Base-by-base conservation (phyloP, 2,329 filamentous ascomycete species). In the Exophiala oligosperma region DNA sequence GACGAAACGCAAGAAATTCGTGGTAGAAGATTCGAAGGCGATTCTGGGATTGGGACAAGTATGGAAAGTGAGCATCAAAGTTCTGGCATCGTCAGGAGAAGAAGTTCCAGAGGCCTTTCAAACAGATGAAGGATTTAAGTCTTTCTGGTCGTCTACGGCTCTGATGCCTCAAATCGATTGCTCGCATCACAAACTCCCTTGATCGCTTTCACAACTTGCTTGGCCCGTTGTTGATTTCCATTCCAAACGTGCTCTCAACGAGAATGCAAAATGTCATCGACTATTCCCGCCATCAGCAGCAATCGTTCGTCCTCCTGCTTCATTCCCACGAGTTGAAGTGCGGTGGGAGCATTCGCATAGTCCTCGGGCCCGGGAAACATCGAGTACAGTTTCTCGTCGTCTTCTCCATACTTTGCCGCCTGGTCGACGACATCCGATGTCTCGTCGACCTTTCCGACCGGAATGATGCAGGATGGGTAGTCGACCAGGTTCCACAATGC, bases 401-500 rank as follows among this genome's bases (percentile, higher is more conserved):
- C 43, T 17, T 28, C 49, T 4, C 49, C 57, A 29, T 53, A 54
- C 32, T 60, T 57, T 23, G 57, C 49, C 8, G 47, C 49, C n/a
- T 54, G n/a, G 28, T 60, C 54, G 6, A 51, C 49, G 63, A 82
- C 80, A 70, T 87, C 84, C 1, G 66, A 17, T 8, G 3, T 67
- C 52, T 77, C 71, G 0, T 58, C 67, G 52, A 86, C 77, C 1
- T 69, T 68, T 3, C 84, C 72, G 0, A 87, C 77, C 0, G 84
- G 84, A 2, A 87, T 61, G 0, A 69, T 71, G 0, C 81, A 85
- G 2, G 84, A 81, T 0, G 84, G 80, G 64, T 83, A 85, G 66
- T 88, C 85, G n/a, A 88, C 68, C 51, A 87, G 66, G 6, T 86
- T 84, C 65, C 84, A 86, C 1, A 76, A 77, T 17, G 77, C 81